Percentiles rank a stretch among this genome's conserved stretches.
Evolutionary conservation across 805 yeast species (phyloP).

Genomic region (Yarrowia yakushimensis): DNA sequence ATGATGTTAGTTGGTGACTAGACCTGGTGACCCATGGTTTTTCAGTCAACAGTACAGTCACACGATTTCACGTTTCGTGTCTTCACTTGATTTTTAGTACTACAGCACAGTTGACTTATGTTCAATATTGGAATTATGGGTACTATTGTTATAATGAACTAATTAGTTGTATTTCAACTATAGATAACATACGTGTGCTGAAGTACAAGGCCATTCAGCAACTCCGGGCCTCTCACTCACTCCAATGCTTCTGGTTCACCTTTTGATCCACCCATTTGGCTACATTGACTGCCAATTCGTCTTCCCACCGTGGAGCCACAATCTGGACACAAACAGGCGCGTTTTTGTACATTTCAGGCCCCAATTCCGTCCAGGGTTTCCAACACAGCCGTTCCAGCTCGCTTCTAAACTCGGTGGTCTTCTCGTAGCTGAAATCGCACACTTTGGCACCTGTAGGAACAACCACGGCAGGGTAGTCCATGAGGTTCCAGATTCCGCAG

Average conservation of each 20-base stretch:
- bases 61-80: too few relatives aligned
- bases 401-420: constrained; percentile 25
- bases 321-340: constrained; percentile 58
- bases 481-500: constrained; percentile 28
- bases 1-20: too few relatives aligned
- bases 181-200: too few relatives aligned
- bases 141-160: too few relatives aligned
- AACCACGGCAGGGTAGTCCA: constrained; percentile 30
- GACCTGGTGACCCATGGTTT: too few relatives aligned
- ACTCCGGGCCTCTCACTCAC: background rate
- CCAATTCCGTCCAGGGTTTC: constrained; percentile 35
- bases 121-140: too few relatives aligned
- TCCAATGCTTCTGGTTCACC: background rate
- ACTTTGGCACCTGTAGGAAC: constrained; percentile 39
- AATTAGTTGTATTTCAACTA: too few relatives aligned
- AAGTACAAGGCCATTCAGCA: background rate
- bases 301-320: constrained; percentile 54
- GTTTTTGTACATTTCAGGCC: constrained; percentile 46
- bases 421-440: constrained; percentile 25
- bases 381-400: constrained; percentile 30
- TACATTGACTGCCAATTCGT: constrained; percentile 41
- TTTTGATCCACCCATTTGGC: background rate
- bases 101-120: too few relatives aligned
- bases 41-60: too few relatives aligned
- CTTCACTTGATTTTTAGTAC: too few relatives aligned